phyloP scores from a whole-genome alignment of 116 monocot species.

The Thalassia testudinum region DNA sequence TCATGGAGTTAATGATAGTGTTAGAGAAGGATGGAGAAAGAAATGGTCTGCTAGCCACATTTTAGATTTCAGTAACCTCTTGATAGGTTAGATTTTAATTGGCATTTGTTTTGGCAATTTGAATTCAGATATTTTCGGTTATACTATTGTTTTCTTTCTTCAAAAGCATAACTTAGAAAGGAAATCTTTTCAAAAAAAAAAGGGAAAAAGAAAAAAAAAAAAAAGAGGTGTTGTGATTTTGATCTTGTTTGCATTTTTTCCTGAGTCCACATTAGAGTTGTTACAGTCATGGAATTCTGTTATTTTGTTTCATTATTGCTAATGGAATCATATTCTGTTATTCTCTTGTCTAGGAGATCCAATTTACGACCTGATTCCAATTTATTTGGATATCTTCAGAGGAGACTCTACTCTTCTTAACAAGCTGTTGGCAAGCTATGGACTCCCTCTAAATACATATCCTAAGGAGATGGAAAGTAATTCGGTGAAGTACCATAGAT shows the following conservation, averaged over 20 bases:
- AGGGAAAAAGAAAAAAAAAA: no score
- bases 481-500: constrained; percentile 34
- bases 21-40: constrained; percentile 9
- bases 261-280: no score
- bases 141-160: no score
- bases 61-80: constrained; percentile 73
- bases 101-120: background rate
- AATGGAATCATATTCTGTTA: no score
- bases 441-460: constrained; percentile 41
- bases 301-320: no score
- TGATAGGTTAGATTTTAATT: constrained; percentile 34
- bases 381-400: constrained; percentile 82
- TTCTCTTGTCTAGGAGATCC: constrained; percentile 94
- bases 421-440: constrained; percentile 58
- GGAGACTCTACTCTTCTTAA: constrained; percentile 57
- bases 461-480: constrained; percentile 11
- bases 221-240: no score
- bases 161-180: no score
- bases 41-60: constrained; percentile 55
- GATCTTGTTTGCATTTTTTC: no score
- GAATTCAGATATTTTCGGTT: no score
- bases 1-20: constrained; percentile 7
- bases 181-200: no score
- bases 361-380: constrained; percentile 71
- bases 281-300: no score